Evolutionary conservation across 108 stramenopile species (phyloP).

Genomic region (Heterococcus sp.): DNA sequence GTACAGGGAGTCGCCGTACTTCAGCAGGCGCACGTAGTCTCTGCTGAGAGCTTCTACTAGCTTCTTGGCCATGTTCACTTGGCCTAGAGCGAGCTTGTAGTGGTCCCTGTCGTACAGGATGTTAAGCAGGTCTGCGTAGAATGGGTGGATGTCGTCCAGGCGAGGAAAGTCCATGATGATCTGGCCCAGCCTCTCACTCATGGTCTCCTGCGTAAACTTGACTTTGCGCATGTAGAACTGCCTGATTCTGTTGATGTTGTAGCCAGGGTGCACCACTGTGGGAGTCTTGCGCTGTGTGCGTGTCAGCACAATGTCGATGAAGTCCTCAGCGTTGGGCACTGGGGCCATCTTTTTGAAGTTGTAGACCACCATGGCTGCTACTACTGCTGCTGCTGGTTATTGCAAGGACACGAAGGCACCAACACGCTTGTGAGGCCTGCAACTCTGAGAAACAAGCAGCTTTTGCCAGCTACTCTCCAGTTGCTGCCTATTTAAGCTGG

Average conservation of each 20-base stretch:
- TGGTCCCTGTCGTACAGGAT: constrained; percentile 98
- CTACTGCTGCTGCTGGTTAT: neutral
- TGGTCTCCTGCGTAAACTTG: constrained; percentile 96
- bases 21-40: constrained; percentile 95
- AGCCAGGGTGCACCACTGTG: constrained; percentile 96
- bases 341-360: constrained; percentile 97
- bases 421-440: no score
- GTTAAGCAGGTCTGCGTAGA: constrained; percentile 98
- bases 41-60: constrained; percentile 81
- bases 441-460: neutral
- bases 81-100: constrained; percentile 98
- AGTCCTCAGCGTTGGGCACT: constrained; percentile 86
- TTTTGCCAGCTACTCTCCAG: neutral
- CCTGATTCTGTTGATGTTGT: constrained; percentile 77
- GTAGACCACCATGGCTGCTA: constrained; percentile 83
- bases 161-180: constrained; percentile 95
- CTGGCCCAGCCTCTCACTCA: constrained; percentile 78
- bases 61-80: constrained; percentile 90
- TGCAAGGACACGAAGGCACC: no score
- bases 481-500: no score
- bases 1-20: constrained; percentile 96
- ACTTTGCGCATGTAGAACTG: constrained; percentile 98
- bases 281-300: constrained; percentile 90
- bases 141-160: constrained; percentile 96
- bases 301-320: constrained; percentile 95